These are phyloP conservation scores for Hansenula anomala DNA, from an alignment of 1,139 yeast genomes.

Conservation along the genomic window DNA sequence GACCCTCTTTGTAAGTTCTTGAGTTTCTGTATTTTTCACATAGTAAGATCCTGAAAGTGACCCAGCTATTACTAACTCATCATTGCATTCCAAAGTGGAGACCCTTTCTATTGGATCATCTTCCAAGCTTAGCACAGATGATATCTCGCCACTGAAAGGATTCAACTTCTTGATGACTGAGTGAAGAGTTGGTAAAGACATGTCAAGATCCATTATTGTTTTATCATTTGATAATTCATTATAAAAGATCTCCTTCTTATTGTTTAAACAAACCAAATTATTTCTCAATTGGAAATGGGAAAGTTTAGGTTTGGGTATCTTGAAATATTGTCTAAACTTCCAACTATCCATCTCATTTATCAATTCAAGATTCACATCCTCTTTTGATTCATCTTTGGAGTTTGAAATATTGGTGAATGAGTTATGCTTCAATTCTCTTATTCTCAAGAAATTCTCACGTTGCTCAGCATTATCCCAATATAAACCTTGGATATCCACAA, in stretches of 20 bases:
- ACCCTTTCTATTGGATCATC: conserved; percentile 33
- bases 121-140: conserved; percentile 36
- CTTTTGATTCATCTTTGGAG: conserved; percentile 16
- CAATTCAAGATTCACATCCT: conserved; percentile 7
- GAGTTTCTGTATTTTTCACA: conserved; percentile 31
- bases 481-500: conserved; percentile 20
- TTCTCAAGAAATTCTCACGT: conserved; percentile 14
- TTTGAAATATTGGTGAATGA: conserved; percentile 19
- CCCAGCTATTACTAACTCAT: conserved; percentile 44
- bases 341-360: conserved; percentile 30
- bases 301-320: conserved; percentile 42
- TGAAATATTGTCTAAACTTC: conserved; percentile 38
- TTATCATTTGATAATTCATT: conserved; percentile 27
- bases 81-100: conserved; percentile 44
- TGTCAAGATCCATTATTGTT: conserved; percentile 27
- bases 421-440: conserved; percentile 16
- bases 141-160: conserved; percentile 27
- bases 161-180: conserved; percentile 24
- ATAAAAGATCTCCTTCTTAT: conserved; percentile 4
- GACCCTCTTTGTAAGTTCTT: conserved; percentile 29
- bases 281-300: conserved; percentile 57
- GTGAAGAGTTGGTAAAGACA: conserved; percentile 8
- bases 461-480: conserved; percentile 19
- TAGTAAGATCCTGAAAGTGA: conserved; percentile 52
- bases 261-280: conserved; percentile 27